A percentile compares a stretch with the other conserved stretches of the same genome.
These are phyloP conservation scores for Nitzschia palea DNA, from an alignment of 108 stramenopile genomes.

Conservation along the genomic window DNA sequence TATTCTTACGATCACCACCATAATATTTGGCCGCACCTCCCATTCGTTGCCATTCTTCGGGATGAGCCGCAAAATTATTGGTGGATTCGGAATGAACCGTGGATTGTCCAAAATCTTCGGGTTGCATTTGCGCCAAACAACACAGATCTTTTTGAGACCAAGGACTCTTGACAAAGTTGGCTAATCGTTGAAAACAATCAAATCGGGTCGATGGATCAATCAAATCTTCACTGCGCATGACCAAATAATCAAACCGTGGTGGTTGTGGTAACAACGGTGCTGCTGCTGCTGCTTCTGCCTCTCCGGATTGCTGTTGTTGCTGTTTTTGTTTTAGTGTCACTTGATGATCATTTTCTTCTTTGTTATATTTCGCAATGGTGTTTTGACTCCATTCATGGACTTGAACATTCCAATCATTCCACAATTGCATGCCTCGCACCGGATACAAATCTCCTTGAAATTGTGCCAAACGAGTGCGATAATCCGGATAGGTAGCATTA, in stretches of 20 bases:
- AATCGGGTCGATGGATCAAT: constrained; percentile 20
- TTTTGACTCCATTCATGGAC: neutral
- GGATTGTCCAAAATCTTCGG: constrained; percentile 38
- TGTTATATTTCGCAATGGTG: neutral
- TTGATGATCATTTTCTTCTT: neutral
- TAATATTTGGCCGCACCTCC: too few relatives aligned
- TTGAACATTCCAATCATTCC: constrained; percentile 60
- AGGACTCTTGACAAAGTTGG: constrained; percentile 35
- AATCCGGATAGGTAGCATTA: constrained; percentile 31
- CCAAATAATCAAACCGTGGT: constrained; percentile 25
- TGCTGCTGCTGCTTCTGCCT: neutral
- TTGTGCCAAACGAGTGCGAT: neutral
- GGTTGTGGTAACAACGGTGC: too few relatives aligned
- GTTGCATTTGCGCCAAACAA: constrained; percentile 6
- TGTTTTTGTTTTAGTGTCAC: neutral
- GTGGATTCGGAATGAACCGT: neutral
- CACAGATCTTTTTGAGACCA: constrained; percentile 25
- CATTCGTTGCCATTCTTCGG: neutral
- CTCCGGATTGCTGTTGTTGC: neutral
- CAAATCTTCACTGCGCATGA: constrained; percentile 43
- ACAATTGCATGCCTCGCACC: constrained; percentile 47
- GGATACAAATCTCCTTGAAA: constrained; percentile 5
- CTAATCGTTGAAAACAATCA: constrained; percentile 20
- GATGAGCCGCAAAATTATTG: neutral
- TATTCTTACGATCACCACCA: too few relatives aligned